Conservation (phyloP, 768 basidiomycete species). For the Suillus spraguei region DNA sequence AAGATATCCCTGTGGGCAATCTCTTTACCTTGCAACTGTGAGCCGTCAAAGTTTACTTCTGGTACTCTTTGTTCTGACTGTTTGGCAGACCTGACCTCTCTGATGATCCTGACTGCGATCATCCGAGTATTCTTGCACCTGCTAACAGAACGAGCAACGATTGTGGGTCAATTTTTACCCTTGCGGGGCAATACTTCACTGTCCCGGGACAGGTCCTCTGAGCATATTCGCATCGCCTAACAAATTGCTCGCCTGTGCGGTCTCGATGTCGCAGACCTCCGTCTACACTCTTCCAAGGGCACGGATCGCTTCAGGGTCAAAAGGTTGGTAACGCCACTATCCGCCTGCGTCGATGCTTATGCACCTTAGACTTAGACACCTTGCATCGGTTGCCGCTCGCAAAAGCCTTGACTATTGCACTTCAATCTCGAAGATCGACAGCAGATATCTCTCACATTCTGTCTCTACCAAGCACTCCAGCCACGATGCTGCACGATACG, state of each 20-base stretch:
- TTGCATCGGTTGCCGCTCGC: constrained; percentile 30
- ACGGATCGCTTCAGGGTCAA: constrained; percentile 17
- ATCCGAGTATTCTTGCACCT: constrained; percentile 46
- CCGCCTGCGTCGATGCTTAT: constrained; percentile 17
- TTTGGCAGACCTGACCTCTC: constrained; percentile 51
- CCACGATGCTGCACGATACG: constrained; percentile 46
- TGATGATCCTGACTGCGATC: constrained; percentile 54
- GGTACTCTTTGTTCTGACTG: constrained; percentile 1
- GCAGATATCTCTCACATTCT: constrained; percentile 64
- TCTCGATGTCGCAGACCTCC: constrained; percentile 46
- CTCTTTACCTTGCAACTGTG: constrained; percentile 58
- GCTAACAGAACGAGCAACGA: constrained; percentile 47
- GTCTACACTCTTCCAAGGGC: constrained; percentile 49
- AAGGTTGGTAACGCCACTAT: constrained; percentile 19
- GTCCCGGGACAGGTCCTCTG: constrained; percentile 52
- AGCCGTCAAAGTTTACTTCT: constrained; percentile 6
- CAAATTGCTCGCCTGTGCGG: constrained; percentile 52
- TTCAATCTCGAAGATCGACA: constrained; percentile 54
- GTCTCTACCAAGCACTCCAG: constrained; percentile 41
- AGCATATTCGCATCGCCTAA: constrained; percentile 62
- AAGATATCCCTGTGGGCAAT: constrained; percentile 48
- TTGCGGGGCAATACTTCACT: neutral
- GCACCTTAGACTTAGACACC: constrained; percentile 33
- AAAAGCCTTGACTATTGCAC: constrained; percentile 38
- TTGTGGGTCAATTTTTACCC: constrained; percentile 38